A percentile compares a stretch with the other conserved stretches of the same genome.
Conservation (phyloP, 176 grass and related monocot genomes). For the Tillandsia leiboldiana region DNA sequence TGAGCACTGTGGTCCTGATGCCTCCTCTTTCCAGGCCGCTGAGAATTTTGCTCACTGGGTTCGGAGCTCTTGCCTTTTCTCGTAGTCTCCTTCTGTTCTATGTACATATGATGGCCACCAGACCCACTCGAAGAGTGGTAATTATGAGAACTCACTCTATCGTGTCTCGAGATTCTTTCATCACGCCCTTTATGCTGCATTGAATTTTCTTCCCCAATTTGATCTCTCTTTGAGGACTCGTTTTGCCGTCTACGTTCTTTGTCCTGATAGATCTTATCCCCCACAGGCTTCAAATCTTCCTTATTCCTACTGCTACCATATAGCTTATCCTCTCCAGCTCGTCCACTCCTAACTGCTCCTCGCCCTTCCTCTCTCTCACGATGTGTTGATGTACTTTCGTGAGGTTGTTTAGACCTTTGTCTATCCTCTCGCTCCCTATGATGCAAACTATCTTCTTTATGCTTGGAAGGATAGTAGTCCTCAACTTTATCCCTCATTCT, state of each 20-base stretch:
- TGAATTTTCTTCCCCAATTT: slow-evolving; percentile 41
- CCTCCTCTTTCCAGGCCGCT: slow-evolving; percentile 61
- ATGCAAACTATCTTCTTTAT: slow-evolving; percentile 54
- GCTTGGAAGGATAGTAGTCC: slow-evolving; percentile 39
- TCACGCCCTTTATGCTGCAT: slow-evolving; percentile 43
- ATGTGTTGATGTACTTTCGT: slow-evolving; percentile 39
- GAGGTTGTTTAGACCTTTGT: slow-evolving; percentile 58
- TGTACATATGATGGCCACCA: slow-evolving; percentile 39
- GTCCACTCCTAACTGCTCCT: slow-evolving; percentile 40
- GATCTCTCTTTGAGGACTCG: slow-evolving; percentile 42
- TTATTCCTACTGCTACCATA: slow-evolving; percentile 38
- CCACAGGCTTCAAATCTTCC: slow-evolving; percentile 40
- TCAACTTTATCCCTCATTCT: slow-evolving; percentile 57
- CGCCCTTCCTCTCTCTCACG: slow-evolving; percentile 65
- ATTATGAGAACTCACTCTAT: slow-evolving; percentile 37
- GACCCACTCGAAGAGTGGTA: slow-evolving; percentile 46
- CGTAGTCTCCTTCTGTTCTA: slow-evolving; percentile 58
- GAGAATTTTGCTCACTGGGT: slow-evolving; percentile 40
- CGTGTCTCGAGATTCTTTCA: slow-evolving; percentile 71
- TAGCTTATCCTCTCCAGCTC: slow-evolving; percentile 41
- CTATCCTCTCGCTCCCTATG: slow-evolving; percentile 77
- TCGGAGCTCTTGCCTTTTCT: slow-evolving; percentile 60
- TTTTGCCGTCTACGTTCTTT: slow-evolving; percentile 41
- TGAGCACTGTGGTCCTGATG: slow-evolving; percentile 48
- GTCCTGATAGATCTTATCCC: slow-evolving; percentile 43